A percentile compares a stretch with the other conserved stretches of the same genome.
phyloP scores from a whole-genome alignment of 345 rosid genomes.

The Mallotus nudiflorus region DNA sequence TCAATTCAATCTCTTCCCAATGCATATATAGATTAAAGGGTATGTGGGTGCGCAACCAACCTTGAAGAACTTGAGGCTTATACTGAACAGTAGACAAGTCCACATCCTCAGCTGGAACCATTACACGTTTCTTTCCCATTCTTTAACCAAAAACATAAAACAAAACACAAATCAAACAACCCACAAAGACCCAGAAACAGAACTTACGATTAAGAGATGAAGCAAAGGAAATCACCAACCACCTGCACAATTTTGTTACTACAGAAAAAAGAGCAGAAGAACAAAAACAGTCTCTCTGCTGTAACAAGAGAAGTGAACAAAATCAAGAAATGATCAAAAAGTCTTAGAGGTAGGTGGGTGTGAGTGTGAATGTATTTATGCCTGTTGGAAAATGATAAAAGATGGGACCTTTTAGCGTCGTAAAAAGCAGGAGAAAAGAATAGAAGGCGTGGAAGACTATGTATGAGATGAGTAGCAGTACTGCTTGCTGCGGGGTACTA shows the following conservation, averaged over 20 bases:
- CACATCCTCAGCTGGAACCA: constrained; percentile 53
- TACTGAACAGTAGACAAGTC: constrained; percentile 58
- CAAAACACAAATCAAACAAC: no score
- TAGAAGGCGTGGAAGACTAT: no score
- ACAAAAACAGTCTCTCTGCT: neutral
- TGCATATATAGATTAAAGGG: neutral
- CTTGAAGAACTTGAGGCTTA: constrained; percentile 50
- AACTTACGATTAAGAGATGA: neutral
- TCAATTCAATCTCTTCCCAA: neutral
- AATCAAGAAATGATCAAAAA: neutral
- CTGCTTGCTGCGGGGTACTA: no score
- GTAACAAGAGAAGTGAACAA: neutral
- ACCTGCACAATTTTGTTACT: neutral
- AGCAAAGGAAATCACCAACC: neutral
- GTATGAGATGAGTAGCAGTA: no score
- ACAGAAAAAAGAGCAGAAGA: no score
- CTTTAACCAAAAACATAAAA: neutral
- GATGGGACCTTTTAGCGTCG: no score
- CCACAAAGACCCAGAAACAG: neutral
- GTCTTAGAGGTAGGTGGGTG: no score
- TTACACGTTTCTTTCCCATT: constrained; percentile 59
- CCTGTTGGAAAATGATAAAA: no score
- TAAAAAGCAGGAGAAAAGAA: no score
- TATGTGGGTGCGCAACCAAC: constrained; percentile 17
- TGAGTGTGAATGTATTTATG: no score